Conservation (phyloP, 1,139 yeast genomes). For the Protomyces pachydermus region DNA sequence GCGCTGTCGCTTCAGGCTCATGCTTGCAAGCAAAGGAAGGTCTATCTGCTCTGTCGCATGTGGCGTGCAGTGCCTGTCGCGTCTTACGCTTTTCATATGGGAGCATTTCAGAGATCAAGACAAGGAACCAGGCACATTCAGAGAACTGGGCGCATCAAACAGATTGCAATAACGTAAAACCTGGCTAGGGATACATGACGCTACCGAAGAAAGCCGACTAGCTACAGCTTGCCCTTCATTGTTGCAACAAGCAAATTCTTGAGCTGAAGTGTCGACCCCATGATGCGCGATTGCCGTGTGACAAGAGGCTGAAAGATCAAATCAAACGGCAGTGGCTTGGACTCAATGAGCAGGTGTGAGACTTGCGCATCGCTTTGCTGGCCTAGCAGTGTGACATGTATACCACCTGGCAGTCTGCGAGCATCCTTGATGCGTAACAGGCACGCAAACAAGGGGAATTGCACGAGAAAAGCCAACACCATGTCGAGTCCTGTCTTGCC, state of each 20-base stretch:
- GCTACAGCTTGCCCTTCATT: not conserved
- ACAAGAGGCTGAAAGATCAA: conserved; percentile 21
- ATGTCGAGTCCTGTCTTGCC: conserved; percentile 56
- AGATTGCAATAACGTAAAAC: no score
- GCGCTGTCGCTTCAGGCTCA: not conserved
- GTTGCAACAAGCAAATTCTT: conserved; percentile 3
- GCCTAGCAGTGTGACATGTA: conserved; percentile 9
- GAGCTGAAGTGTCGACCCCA: conserved; percentile 16
- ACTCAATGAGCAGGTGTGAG: conserved; percentile 15
- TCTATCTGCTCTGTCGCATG: no score
- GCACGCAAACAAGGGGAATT: conserved; percentile 79
- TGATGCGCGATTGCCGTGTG: conserved; percentile 18
- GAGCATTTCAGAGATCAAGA: no score
- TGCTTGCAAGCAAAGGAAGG: not conserved
- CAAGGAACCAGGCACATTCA: no score
- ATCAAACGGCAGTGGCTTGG: conserved; percentile 12
- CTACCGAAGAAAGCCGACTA: not conserved
- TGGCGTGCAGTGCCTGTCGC: no score
- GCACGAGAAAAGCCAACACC: conserved; percentile 61
- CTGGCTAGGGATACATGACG: no score
- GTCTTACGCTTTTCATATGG: no score
- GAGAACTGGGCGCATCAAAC: no score
- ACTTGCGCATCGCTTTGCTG: not conserved
- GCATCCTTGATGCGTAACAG: conserved; percentile 75
- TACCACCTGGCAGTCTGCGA: conserved; percentile 70